phyloP scores from a whole-genome alignment of 257 asterid species.

The Primulina tabacum region DNA sequence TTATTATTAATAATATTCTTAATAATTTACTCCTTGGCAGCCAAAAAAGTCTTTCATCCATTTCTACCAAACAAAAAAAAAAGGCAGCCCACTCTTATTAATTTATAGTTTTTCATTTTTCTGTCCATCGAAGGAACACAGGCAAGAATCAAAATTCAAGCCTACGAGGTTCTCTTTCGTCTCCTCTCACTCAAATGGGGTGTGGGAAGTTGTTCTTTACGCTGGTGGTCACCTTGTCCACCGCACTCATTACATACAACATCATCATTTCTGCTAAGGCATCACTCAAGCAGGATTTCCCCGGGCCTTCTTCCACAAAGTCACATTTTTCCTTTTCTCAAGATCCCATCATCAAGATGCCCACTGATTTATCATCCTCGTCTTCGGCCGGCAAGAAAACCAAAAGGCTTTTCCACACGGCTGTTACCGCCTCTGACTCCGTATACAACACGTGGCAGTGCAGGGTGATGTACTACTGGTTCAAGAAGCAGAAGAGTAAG shows the following conservation, averaged over 20 bases:
- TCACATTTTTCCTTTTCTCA: conserved; percentile 12
- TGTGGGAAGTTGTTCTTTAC: conserved; percentile 81
- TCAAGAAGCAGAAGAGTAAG: conserved; percentile 52
- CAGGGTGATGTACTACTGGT: conserved; percentile 95
- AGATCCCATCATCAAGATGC: conserved; percentile 84
- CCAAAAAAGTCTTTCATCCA: too few relatives aligned
- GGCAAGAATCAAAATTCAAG: background rate
- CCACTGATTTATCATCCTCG: conserved; percentile 28
- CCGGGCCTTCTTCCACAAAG: conserved; percentile 38
- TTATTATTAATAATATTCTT: too few relatives aligned
- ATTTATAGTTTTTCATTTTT: too few relatives aligned
- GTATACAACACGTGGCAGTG: conserved; percentile 96
- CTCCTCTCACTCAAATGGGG: conserved; percentile 38
- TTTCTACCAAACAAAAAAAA: too few relatives aligned
- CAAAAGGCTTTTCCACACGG: conserved; percentile 80
- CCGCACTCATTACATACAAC: conserved; percentile 88
- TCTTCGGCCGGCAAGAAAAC: conserved; percentile 23
- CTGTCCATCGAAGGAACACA: background rate
- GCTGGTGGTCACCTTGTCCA: conserved; percentile 56
- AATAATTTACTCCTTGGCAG: too few relatives aligned
- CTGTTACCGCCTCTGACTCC: conserved; percentile 87
- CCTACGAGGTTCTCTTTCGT: background rate
- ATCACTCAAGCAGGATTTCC: conserved; percentile 78
- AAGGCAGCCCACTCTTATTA: too few relatives aligned
- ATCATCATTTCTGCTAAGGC: conserved; percentile 83